Conservation (phyloP, 352 stramenopile genomes). For the Globisporangium yorkense region DNA sequence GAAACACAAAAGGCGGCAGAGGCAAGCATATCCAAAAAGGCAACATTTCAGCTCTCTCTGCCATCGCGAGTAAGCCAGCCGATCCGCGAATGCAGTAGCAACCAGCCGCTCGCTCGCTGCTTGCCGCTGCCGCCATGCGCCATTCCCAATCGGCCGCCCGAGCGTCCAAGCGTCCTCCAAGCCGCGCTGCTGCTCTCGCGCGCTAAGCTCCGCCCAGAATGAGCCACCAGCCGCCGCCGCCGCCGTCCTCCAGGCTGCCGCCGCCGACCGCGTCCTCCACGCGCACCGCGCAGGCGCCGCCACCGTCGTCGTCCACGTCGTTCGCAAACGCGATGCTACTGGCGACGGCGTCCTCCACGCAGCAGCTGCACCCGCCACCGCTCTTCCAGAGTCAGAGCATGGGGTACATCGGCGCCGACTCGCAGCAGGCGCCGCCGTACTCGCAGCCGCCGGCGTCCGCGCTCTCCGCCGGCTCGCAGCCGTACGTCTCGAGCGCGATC, state of each 20-base stretch:
- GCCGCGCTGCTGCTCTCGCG: neutral
- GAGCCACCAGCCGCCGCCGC: slow-evolving; percentile 6
- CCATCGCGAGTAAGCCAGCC: neutral
- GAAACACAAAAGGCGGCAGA: neutral
- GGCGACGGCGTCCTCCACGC: neutral
- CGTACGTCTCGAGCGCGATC: slow-evolving; percentile 75
- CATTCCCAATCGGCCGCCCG: neutral
- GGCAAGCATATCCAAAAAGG: neutral
- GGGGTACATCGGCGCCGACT: slow-evolving; percentile 6
- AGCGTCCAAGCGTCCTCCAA: neutral
- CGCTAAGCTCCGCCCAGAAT: slow-evolving; percentile 1
- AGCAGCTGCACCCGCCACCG: slow-evolving; percentile 1
- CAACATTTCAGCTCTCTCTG: neutral
- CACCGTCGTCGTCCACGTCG: slow-evolving; percentile 1
- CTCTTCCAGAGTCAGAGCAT: slow-evolving; percentile 9
- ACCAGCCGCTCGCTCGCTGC: neutral
- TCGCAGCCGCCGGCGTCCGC: slow-evolving; percentile 56
- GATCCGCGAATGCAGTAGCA: too few relatives aligned
- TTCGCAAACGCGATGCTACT: slow-evolving; percentile 4
- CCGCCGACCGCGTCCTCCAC: neutral
- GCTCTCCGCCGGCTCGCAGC: slow-evolving; percentile 66
- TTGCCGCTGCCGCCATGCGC: neutral
- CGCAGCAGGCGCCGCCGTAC: slow-evolving; percentile 10
- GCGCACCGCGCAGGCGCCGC: neutral
- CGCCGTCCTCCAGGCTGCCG: slow-evolving; percentile 3